phyloP scores from a whole-genome alignment of 257 asterid species.

The Solanum rostratum region DNA sequence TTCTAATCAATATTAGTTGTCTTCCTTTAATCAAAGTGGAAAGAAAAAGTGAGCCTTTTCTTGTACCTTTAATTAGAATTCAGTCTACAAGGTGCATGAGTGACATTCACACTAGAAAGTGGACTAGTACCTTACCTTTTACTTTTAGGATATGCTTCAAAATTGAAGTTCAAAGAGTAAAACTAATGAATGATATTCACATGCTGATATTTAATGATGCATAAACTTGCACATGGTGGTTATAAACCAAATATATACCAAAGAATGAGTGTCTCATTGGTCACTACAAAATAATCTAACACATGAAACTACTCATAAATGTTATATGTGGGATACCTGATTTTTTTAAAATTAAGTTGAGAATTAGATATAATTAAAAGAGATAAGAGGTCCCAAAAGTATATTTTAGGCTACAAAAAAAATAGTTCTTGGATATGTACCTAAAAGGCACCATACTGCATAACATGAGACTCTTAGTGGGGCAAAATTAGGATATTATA shows the following conservation, averaged over 20 bases:
- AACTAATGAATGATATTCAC: background rate
- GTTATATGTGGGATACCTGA: background rate
- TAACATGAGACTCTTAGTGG: background rate
- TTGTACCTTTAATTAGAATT: background rate
- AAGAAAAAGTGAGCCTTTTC: background rate
- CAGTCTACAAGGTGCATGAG: background rate
- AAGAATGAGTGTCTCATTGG: background rate
- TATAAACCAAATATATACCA: background rate
- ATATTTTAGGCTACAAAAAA: background rate
- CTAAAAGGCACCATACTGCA: background rate
- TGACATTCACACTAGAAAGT: background rate
- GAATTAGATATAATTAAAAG: background rate
- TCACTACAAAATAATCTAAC: background rate
- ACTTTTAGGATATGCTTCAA: background rate
- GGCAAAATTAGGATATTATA: background rate
- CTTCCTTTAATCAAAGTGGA: background rate
- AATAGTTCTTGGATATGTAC: background rate
- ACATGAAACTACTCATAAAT: background rate
- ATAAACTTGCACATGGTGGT: background rate
- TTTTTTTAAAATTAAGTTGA: background rate
- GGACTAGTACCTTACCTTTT: background rate
- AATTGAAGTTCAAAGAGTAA: too few species aligned
- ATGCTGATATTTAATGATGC: background rate
- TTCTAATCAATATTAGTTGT: background rate
- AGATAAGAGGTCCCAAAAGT: background rate